These are phyloP conservation scores for Neodidymelliopsis sp. DNA, from an alignment of 2,329 filamentous ascomycete species.

Conservation along the genomic window DNA sequence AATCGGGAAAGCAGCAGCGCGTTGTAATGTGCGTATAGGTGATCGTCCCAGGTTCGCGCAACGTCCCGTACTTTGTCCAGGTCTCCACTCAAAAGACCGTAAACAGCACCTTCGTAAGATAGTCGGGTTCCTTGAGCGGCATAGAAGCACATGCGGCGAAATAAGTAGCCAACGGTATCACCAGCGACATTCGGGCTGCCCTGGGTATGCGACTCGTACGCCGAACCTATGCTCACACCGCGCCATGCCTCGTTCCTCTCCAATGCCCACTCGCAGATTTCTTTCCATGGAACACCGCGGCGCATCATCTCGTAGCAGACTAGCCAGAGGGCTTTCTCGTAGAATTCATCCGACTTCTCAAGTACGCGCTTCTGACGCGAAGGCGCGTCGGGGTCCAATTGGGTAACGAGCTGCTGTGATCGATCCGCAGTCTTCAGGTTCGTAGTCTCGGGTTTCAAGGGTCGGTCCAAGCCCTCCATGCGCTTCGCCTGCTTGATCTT, in stretches of 20 bases:
- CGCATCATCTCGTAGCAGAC: constrained; percentile 94
- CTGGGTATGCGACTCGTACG: constrained; percentile 59
- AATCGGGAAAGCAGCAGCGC: constrained; percentile 82
- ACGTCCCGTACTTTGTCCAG: constrained; percentile 77
- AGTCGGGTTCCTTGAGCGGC: constrained; percentile 74
- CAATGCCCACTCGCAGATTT: constrained; percentile 85
- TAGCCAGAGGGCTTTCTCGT: constrained; percentile 90
- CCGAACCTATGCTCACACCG: constrained; percentile 79
- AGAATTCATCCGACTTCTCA: constrained; percentile 83
- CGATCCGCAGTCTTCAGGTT: constrained; percentile 53
- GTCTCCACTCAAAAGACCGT: constrained; percentile 88
- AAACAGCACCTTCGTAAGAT: constrained; percentile 86
- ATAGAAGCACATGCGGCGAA: constrained; percentile 79
- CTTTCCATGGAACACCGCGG: constrained; percentile 75
- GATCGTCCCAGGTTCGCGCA: constrained; percentile 83
- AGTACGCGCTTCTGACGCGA: constrained; percentile 78
- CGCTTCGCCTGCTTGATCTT: constrained; percentile 91
- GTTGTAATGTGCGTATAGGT: constrained; percentile 87
- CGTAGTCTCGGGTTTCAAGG: constrained; percentile 52
- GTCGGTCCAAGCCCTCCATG: constrained; percentile 59
- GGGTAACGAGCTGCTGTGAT: constrained; percentile 75
- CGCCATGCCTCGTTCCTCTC: constrained; percentile 90
- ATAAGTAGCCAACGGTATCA: constrained; percentile 60
- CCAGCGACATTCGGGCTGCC: constrained; percentile 50
- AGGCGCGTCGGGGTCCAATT: constrained; percentile 91